Percentiles rank a stretch among this genome's conserved stretches.
These are phyloP conservation scores for Saccharomyces mikatae DNA, from an alignment of 805 yeast genomes.

Conservation along the genomic window DNA sequence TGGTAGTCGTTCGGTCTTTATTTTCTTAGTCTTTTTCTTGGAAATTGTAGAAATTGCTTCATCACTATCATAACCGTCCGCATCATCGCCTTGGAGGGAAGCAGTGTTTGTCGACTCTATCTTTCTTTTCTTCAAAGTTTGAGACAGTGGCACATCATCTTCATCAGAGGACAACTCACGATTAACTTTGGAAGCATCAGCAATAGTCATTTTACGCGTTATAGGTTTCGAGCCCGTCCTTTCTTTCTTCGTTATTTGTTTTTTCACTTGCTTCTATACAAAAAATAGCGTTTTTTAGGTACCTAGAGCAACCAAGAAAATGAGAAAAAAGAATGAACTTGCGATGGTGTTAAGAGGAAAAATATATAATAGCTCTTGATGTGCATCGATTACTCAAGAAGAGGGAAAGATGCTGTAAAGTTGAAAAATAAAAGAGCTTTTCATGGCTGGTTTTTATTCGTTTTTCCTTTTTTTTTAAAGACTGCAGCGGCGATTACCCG, in stretches of 20 bases:
- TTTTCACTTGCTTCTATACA: background rate
- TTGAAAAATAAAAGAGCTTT: background rate
- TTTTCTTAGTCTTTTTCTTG: constrained; percentile 9
- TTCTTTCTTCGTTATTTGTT: background rate
- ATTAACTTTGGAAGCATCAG: background rate
- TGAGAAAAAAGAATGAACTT: background rate
- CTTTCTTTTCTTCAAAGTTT: constrained; percentile 6
- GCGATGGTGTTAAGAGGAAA: background rate
- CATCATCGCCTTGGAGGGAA: constrained; percentile 9
- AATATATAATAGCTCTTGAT: background rate
- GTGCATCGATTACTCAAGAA: background rate
- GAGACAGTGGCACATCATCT: constrained; percentile 15
- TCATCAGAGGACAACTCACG: background rate
- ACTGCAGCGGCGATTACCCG: background rate
- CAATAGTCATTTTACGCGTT: background rate
- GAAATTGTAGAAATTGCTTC: constrained; percentile 13
- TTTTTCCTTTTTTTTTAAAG: background rate
- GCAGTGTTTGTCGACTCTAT: constrained; percentile 8
- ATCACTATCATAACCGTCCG: constrained; percentile 22
- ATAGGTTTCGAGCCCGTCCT: background rate
- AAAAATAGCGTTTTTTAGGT: background rate
- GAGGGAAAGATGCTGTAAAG: background rate
- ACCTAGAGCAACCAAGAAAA: background rate
- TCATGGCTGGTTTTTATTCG: background rate
- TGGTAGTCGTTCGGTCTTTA: constrained; percentile 9